These are phyloP conservation scores for Zea mays DNA, from an alignment of 176 grass and related monocot species.

Conservation along the genomic window DNA sequence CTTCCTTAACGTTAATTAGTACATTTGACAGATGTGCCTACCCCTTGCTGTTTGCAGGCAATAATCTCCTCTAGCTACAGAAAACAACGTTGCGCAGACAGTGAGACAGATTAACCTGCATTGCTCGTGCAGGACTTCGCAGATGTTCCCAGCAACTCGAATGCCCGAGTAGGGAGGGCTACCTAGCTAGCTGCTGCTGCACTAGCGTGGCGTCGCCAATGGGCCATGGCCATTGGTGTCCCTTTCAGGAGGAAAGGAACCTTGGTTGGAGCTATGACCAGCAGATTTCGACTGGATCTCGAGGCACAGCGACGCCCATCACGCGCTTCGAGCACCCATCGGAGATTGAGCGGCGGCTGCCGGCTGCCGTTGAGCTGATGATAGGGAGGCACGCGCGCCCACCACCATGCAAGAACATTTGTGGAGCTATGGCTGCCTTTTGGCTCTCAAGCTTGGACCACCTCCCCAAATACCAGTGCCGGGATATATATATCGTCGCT, in stretches of 20 bases:
- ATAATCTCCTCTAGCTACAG: neutral
- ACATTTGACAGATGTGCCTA: neutral
- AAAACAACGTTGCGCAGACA: neutral
- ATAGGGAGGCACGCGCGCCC: constrained; percentile 6
- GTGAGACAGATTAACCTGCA: neutral
- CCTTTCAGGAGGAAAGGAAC: constrained; percentile 52
- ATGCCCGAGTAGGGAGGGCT: constrained; percentile 42
- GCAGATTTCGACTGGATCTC: constrained; percentile 56
- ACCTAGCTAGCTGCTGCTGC: neutral
- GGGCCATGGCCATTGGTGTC: constrained; percentile 32
- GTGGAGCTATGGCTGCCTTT: neutral
- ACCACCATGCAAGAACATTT: constrained; percentile 46
- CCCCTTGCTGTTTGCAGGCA: constrained; percentile 1
- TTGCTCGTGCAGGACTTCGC: constrained; percentile 1
- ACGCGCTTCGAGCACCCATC: constrained; percentile 45
- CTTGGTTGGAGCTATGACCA: constrained; percentile 33
- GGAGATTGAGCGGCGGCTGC: constrained; percentile 3
- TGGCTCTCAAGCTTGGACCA: constrained; percentile 29
- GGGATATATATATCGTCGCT: neutral
- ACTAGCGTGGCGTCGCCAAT: constrained; percentile 36
- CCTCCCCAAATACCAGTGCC: constrained; percentile 36
- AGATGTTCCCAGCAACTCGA: constrained; percentile 28
- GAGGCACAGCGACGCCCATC: constrained; percentile 51
- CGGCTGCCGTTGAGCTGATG: neutral
- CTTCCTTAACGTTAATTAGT: neutral